Evolutionary conservation across 116 monocot species (phyloP), one percentile per base, ranked within the genome.

Genomic region (Dioscorea cayenensis): DNA sequence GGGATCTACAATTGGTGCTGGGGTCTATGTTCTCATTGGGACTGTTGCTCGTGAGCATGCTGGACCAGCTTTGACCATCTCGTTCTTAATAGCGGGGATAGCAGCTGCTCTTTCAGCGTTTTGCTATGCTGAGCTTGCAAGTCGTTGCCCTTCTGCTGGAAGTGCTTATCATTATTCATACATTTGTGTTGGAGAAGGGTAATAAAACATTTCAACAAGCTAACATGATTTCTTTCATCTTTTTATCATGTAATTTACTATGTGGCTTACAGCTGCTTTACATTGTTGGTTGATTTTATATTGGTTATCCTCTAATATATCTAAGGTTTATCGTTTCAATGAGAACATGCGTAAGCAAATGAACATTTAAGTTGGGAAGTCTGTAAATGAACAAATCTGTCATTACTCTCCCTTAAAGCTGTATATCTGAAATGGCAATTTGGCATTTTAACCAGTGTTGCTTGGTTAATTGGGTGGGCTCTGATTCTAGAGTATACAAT

Each of bases 161-260:
- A 94, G 94, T 60, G 99, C 99, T 66, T 99, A 99, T 75, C 99
- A 99, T 71, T 99, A 99, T 77, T 91, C 99, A 75, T 99, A 99
- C 69, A 89, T 99, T 66, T 99, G 99, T 75, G 84, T 99, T 64
- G 99, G 99, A 73, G 99, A 99, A 91, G 89, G 99, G 99, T 99
- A 80, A 67, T 19, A 18, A 71, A 63, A 9, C 21, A 2, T 55
- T 18, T 55, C 2, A 18, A 16, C 55, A 55, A 1, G 5, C 43
- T 43, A 43, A 43, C 43, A 43, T 43, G 8, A 43, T 43, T 43
- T 12, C 43, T 12, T 12, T 10, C 12, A 43, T 43, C 4, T 43
- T 43, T 43, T 12, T 43, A 43, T 43, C 43, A 43, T 43, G 43
- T 43, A 10, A 43, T 0, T 43, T 43, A 43, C 12, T 43, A 43